Evolutionary conservation across 2,329 filamentous ascomycete species (phyloP), one percentile per base, ranked within the genome.

Genomic region (Colletotrichum costaricense): DNA sequence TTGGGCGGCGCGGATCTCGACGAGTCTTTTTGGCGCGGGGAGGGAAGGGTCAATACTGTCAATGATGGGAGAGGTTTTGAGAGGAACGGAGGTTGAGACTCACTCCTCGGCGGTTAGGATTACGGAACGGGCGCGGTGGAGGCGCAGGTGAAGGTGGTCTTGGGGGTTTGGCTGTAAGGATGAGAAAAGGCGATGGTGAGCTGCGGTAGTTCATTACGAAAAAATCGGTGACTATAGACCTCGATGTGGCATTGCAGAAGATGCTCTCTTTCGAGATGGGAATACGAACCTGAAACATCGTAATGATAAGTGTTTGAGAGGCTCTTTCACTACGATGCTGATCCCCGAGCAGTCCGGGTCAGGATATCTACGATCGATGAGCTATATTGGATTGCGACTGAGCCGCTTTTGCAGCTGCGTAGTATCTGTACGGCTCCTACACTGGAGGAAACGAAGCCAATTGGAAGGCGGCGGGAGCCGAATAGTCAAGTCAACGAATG

Each of bases 1-100:
- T 82, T 99, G 97, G 12, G 96, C 94, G 14, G 97, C 97, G 75
- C 97, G 94, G 76, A 98, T 93, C 84, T 98, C 97, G 76, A 98
- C 94, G 56, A 99, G 92, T 83, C 89, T 91, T 72, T 57, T 57
- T 12, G 26, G 28, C 30, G 59, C 38, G 60, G 66, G 49, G 22
- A 60, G 46, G 22, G 16, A 19, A 35, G 33, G 33, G 33, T 35
- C 12, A 35, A 35, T 35, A 12, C 33, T 2, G 33, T 35, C 33
- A 35, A 35, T 12, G 16, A 42, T 42, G 38, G 38, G 38, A 16
- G 38, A 42, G 14, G 9, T 3, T 33, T 16, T 42, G 38, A 42
- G 38, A 19, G 54, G 57, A 54, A 28, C 14, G 5, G n/a, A 26
- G 52, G 14, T 55, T 65, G 19, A 38, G 9, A 83, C 87, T 83